These are phyloP conservation scores for Phialocephala sp. DNA, from an alignment of 2,329 filamentous ascomycete genomes.

Conservation along the genomic window DNA sequence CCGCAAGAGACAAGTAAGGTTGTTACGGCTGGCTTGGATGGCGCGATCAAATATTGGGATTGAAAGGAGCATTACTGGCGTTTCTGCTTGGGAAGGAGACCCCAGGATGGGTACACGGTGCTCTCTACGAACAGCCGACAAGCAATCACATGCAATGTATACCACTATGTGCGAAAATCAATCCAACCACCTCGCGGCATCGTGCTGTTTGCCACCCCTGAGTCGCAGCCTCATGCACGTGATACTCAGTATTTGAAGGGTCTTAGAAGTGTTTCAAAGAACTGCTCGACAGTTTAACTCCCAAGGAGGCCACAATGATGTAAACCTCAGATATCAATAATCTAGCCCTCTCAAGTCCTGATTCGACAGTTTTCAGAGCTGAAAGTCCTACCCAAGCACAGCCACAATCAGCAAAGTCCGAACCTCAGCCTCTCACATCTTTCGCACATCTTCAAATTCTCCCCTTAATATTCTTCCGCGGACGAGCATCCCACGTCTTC, in stretches of 20 bases:
- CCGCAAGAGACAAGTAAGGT: slow-evolving; percentile 97
- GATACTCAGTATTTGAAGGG: too few relatives aligned
- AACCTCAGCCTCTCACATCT: background rate
- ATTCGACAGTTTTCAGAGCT: background rate
- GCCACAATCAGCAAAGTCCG: background rate
- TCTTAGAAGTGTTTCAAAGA: too few relatives aligned
- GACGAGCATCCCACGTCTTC: too few relatives aligned
- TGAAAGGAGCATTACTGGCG: slow-evolving; percentile 48
- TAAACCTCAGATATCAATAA: background rate
- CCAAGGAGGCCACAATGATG: background rate
- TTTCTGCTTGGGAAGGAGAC: background rate
- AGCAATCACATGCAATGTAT: background rate
- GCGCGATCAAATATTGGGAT: slow-evolving; percentile 92
- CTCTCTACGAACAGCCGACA: too few relatives aligned
- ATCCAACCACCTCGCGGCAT: too few relatives aligned
- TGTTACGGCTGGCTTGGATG: slow-evolving; percentile 86
- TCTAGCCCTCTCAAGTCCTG: too few relatives aligned
- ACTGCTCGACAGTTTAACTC: background rate
- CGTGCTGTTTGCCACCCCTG: too few relatives aligned
- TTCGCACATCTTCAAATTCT: background rate
- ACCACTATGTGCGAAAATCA: background rate
- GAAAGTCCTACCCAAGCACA: background rate
- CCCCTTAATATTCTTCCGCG: background rate
- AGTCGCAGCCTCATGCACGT: too few relatives aligned
- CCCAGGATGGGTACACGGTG: background rate